A percentile compares a stretch with the other conserved stretches of the same genome.
Conservation (phyloP, 1,139 yeast species). For the Suhomyces bribrorum region DNA sequence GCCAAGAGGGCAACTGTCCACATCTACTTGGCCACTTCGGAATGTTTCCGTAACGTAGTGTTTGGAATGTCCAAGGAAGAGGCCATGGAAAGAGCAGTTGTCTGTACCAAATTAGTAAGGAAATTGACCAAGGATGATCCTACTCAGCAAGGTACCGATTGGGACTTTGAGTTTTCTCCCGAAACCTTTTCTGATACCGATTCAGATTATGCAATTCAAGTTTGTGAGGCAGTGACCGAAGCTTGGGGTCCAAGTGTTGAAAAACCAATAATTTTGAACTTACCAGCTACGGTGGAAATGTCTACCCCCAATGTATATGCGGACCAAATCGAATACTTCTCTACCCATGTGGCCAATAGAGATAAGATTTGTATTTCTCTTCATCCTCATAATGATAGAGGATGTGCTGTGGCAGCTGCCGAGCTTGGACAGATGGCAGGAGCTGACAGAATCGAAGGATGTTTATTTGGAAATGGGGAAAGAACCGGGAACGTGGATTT, state of each 20-base stretch:
- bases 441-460: constrained; percentile 97
- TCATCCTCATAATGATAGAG: constrained; percentile 96
- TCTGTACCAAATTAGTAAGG: constrained; percentile 77
- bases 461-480: constrained; percentile 97
- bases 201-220: constrained; percentile 75
- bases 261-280: constrained; percentile 86
- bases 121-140: constrained; percentile 90
- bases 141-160: constrained; percentile 63
- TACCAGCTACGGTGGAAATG: constrained; percentile 99
- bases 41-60: constrained; percentile 86
- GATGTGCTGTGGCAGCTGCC: constrained; percentile 97
- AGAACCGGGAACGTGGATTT: constrained; percentile 97
- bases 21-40: constrained; percentile 89
- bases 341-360: constrained; percentile 75
- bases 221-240: constrained; percentile 91
- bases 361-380: constrained; percentile 86
- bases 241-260: constrained; percentile 91
- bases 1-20: constrained; percentile 91
- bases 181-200: constrained; percentile 93
- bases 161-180: constrained; percentile 94
- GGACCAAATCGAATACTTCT: constrained; percentile 91
- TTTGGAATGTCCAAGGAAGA: constrained; percentile 84
- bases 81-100: constrained; percentile 76
- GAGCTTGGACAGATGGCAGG: constrained; percentile 94
- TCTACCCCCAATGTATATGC: constrained; percentile 93